Evolutionary conservation across 2,329 filamentous ascomycete species (phyloP), one percentile per base, ranked within the genome.

Genomic region (Fusarium chaquense): DNA sequence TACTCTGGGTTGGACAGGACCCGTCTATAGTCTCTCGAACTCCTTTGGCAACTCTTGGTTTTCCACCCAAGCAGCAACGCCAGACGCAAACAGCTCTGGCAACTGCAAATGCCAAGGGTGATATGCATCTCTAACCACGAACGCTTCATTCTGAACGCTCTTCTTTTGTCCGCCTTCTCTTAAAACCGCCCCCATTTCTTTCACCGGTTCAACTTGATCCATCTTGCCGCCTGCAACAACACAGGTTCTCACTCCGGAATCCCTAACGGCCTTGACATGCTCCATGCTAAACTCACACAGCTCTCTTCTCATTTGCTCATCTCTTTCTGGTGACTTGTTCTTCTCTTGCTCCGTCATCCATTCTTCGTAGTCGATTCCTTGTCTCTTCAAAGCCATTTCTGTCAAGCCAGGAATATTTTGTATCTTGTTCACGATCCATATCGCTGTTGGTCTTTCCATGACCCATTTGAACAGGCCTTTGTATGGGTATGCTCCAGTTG

Each of bases 91-190:
- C 16, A 70, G 16, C 12, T 54, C 57, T 8, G 67, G 65, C 8
- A 69, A 24, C 3, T 70, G 67, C 13, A 70, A 44, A 36, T 70
- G 66, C 67, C 67, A 70, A 1, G 65, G 67, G 10, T 70, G 65
- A 57, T 50, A 70, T 0, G 67, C 67, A 36, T 41, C n/a, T 0
- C 38, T 60, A n/a, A 70, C 65, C 22, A 70, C 65, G 5, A 59
- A 30, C 13, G 67, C 65, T 18, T 62, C 41, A 6, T 65, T 69
- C 18, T 30, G 3, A 2, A 62, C 26, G 7, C 50, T 50, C 5
- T 12, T 51, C 15, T 32, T 22, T 7, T 36, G 1, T 30, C 65
- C 53, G 26, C 53, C 46, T 13, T 45, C 28, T 28, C 28, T 52
- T 1, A 70, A 32, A 9, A 58, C 20, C 4, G 18, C 9, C 0